Base-by-base conservation (phyloP, 2,329 filamentous ascomycete species). In the Fusarium sp. region DNA sequence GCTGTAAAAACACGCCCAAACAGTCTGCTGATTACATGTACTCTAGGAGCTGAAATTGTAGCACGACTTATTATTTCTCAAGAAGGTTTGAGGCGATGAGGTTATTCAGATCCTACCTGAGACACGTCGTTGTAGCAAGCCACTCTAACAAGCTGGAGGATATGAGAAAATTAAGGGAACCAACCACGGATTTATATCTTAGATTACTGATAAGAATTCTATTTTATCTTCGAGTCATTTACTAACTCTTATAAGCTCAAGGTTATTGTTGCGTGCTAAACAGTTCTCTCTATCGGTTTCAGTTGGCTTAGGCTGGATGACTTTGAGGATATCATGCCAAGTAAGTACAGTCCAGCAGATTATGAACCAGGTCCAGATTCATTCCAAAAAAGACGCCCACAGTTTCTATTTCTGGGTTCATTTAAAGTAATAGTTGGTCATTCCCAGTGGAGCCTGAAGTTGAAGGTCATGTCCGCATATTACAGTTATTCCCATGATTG, bases 351-450 rank as follows among this genome's bases (percentile, higher is more conserved):
- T 21, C 12, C 10, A 27, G 18, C 10, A 21, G 1, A 10, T 2
- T 10, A 7, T 3, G 19, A 29, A 5, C 10, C 2, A 0, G 0
- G 11, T 0, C 7, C 0, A 16, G 6, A n/a, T 12, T 39, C 10
- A 27, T n/a, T 0, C 4, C 10, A 27, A 25, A 3, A 54, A 27
- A 18, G 23, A 38, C 2, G 4, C 8, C 19, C 4, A 21, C 3
- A 14, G 3, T 27, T 25, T 54, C 33, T 54, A 14, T 38, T 54
- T 18, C 10, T 29, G 3, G 19, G 10, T n/a, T n/a, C 10, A 7
- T 4, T 8, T 14, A n/a, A 27, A 54, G 15, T n/a, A 39, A n/a
- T 5, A 6, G 0, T 21, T 8, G 14, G n/a, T 1, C 33, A 7
- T 39, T n/a, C 3, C 3, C 10, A 18, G 35, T 41, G 33, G 49